Conservation (phyloP, 306 rosid genomes). For the Corylus heterophylla region DNA sequence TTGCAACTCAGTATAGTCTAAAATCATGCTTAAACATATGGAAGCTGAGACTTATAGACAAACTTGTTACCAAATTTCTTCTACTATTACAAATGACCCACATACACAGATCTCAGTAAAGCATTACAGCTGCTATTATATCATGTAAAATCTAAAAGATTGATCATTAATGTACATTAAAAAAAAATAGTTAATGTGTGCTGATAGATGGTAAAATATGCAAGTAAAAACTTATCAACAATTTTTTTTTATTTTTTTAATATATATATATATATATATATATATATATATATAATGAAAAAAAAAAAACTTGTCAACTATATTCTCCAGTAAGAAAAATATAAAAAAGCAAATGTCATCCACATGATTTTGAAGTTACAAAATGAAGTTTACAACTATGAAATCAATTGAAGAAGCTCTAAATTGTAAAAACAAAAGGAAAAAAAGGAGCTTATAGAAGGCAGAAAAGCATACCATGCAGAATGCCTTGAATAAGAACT, state of each 20-base stretch:
- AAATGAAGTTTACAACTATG: not conserved
- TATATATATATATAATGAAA: too few relatives aligned
- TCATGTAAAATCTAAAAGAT: not conserved
- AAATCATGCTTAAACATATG: not conserved
- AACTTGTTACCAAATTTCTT: not conserved
- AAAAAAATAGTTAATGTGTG: not conserved
- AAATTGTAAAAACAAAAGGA: not conserved
- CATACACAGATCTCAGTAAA: not conserved
- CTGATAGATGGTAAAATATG: not conserved
- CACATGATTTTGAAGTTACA: slow-evolving; percentile 7
- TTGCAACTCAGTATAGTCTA: not conserved
- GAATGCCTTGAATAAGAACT: slow-evolving; percentile 41
- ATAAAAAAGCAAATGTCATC: not conserved
- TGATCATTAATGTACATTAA: not conserved
- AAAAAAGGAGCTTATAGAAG: slow-evolving; percentile 11
- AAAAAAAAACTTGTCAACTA: not conserved
- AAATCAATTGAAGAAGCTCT: slow-evolving; percentile 1
- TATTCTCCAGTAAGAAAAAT: not conserved
- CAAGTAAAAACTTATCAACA: not conserved
- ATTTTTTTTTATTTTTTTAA: not conserved
- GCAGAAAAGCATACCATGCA: slow-evolving; percentile 42
- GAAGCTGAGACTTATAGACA: not conserved
- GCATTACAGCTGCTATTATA: not conserved
- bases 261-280: too few relatives aligned
- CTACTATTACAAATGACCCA: not conserved